Base-by-base conservation (phyloP, 2,329 filamentous ascomycete species). In the Colletotrichum caudatum region DNA sequence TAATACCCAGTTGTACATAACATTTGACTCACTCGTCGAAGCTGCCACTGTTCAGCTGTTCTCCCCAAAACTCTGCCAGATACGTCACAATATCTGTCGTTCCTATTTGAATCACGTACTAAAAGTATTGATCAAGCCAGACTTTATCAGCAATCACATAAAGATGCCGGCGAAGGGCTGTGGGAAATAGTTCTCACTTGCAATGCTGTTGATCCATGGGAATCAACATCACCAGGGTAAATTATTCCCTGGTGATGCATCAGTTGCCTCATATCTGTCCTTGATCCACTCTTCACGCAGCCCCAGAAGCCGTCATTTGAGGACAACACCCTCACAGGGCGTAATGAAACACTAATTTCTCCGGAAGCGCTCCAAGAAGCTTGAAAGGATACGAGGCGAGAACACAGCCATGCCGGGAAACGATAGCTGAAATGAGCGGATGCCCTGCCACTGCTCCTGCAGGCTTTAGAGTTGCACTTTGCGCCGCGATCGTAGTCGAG, bases 271-370 rank as follows among this genome's bases (percentile, higher is more conserved):
- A 69, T 12, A 2, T 18, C 26, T 26, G 0, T 29, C 16, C 1
- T 48, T 8, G 1, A 0, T 1, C 12, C 2, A 0, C 0, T 0
- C 1, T 18, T 0, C 3, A 14, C 5, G 6, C 7, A 35, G 0
- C 4, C 2, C 44, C 23, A 41, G 1, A 48, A 41, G 0, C 0
- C 1, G 5, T 51, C 6, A 9, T 5, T 1, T 0, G 0, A 1
- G 0, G 44, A 16, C 1, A 71, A 0, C 0, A 58, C 0, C 16
- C 58, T 71, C 0, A 2, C 53, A 0, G 54, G 29, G 1, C 65
- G 35, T 1, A 71, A 5, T 1, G 68, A 71, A 6, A n/a, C 16
- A 1, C 53, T 50, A 0, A 69, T 1, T 1, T 29, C 23, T n/a
- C 12, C 7, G 1, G 35, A 23, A 7, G 3, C 65, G 14, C n/a